A percentile compares a stretch with the other conserved stretches of the same genome.
phyloP scores from a whole-genome alignment of 202 grass and related monocot genomes.

The Panicum virgatum region DNA sequence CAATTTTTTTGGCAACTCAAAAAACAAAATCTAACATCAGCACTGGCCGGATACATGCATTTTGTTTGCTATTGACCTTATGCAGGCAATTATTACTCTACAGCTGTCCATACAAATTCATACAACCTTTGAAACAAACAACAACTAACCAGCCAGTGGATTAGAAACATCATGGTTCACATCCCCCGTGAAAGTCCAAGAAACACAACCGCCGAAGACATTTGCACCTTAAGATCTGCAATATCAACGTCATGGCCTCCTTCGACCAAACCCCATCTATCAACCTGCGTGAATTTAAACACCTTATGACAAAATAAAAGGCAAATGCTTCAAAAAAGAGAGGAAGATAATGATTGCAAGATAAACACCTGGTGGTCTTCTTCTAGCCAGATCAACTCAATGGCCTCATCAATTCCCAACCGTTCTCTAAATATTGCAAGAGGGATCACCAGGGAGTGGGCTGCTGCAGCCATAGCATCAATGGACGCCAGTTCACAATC shows the following conservation, averaged over 20 bases:
- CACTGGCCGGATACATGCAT: background rate
- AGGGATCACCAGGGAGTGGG: constrained; percentile 90
- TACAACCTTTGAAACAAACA: constrained; percentile 23
- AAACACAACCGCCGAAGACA: constrained; percentile 83
- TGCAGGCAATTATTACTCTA: constrained; percentile 35
- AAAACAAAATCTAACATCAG: background rate
- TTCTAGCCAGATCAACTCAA: constrained; percentile 91
- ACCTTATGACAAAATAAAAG: constrained; percentile 20
- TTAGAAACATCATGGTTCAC: constrained; percentile 22
- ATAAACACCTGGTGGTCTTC: constrained; percentile 86
- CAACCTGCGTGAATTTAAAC: constrained; percentile 51
- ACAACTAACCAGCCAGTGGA: background rate
- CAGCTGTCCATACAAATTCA: constrained; percentile 18
- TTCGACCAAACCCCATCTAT: constrained; percentile 96
- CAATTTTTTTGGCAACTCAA: background rate
- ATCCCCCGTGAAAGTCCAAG: constrained; percentile 60
- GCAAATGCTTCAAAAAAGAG: constrained; percentile 7
- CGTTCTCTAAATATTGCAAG: constrained; percentile 67
- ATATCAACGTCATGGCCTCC: constrained; percentile 97
- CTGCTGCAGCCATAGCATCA: constrained; percentile 91
- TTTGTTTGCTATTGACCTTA: constrained; percentile 26
- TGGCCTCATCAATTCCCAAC: constrained; percentile 77
- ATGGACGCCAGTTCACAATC: constrained; percentile 79
- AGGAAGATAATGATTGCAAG: background rate
- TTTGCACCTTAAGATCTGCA: constrained; percentile 85